Conservation (phyloP, 345 rosid genomes). For the Salix dunnii region DNA sequence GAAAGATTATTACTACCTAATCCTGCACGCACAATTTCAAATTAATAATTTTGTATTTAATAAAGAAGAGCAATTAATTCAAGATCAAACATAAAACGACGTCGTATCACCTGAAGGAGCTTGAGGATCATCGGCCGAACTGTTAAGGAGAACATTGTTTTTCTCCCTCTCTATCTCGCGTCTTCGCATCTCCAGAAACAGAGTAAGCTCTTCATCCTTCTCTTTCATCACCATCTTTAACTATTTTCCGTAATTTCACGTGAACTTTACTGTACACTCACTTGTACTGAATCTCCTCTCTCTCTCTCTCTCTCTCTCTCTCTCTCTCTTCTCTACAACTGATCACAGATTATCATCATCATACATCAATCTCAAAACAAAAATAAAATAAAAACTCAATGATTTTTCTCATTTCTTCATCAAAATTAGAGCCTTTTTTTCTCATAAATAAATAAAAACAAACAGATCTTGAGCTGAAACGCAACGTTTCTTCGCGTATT, state of each 20-base stretch:
- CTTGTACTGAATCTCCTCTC: neutral
- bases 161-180: constrained; percentile 21
- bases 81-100: neutral
- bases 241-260: neutral
- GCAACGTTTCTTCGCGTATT: too few species aligned
- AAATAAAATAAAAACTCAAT: too few species aligned
- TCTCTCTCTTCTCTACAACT: neutral
- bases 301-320: neutral
- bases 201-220: constrained; percentile 28
- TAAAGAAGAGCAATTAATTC: too few species aligned
- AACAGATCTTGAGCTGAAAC: too few species aligned
- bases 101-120: constrained; percentile 4
- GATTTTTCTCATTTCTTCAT: neutral
- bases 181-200: constrained; percentile 26
- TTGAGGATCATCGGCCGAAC: neutral
- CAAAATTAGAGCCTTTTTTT: neutral
- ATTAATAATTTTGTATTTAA: neutral
- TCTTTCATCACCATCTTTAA: constrained; percentile 21
- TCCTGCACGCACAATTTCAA: neutral
- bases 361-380: too few species aligned
- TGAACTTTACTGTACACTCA: neutral
- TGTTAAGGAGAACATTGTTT: neutral
- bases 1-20: neutral
- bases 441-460: neutral
- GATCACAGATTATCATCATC: neutral